Evolutionary conservation across 2,329 filamentous ascomycete species (phyloP), one percentile per base, ranked within the genome.

Genomic region (Daldinia eschscholtzii): DNA sequence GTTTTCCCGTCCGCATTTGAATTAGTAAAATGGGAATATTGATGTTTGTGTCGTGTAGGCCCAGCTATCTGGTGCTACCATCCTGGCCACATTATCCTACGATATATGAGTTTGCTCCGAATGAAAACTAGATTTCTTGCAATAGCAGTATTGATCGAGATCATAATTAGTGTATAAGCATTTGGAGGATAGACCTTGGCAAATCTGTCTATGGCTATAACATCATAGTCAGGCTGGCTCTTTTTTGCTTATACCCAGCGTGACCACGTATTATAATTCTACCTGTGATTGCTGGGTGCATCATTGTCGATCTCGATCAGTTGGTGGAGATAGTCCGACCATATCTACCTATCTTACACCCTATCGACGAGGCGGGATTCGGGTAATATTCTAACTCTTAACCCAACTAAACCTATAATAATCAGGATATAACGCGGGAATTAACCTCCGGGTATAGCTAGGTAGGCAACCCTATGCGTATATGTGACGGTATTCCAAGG

Each of bases 391-490:
- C 13, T 50, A 28, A 13, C 3, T 50, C 3, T 15, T 50, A 50
- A 13, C 30, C 30, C 30, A 33, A 9, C 9, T 3, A 33, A 33
- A 15, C 26, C 33, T 41, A n/a, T 33, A 41, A 20, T 18, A 33
- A 18, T 28, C 33, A 35, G 59, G 42, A 39, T 61, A 64, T 60
- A 65, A 61, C 12, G 23, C 59, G 56, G 63, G 30, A 35, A 64
- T 64, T 42, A 15, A 12, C 52, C 42, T 53, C 58, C 48, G 46
- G 66, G 20, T 41, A 58, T 59, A 53, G 44, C 18, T 46, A 23
- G 13, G 6, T 52, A 33, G 30, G 18, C 3, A 55, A 52, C 46
- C 26, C 6, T 18, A 33, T 52, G 26, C 10, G 26, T 6, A 52
- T 30, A 9, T 30, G n/a, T 26, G 13, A 9, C 13, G 13, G 13